Evolutionary conservation across 441 rosid genomes (phyloP).

Genomic region (Aquilaria agallochum): DNA sequence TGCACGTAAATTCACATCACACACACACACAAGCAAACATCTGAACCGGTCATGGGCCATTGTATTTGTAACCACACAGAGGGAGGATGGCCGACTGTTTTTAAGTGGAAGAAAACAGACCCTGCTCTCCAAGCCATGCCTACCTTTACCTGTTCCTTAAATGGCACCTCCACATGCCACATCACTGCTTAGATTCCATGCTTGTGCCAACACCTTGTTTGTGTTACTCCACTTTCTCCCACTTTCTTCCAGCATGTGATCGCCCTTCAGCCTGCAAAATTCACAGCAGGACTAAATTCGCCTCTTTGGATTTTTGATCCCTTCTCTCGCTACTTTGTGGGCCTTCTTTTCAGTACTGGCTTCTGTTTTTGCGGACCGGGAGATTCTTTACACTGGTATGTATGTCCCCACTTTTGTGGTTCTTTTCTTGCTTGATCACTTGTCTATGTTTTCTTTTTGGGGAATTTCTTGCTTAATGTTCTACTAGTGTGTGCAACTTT

Average conservation of each 20-base stretch:
- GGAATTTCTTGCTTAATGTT: no score
- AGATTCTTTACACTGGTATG: no score
- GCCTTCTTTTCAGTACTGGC: no score
- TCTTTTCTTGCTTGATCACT: no score
- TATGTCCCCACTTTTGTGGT: no score
- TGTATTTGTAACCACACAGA: slow-evolving; percentile 24
- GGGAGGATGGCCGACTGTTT: background rate
- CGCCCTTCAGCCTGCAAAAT: background rate
- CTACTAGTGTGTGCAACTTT: no score
- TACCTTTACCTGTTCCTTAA: slow-evolving; percentile 15
- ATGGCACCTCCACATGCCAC: slow-evolving; percentile 18
- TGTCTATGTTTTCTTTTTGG: no score
- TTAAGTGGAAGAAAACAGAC: slow-evolving; percentile 7
- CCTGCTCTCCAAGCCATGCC: slow-evolving; percentile 3
- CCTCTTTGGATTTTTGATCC: no score
- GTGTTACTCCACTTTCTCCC: background rate
- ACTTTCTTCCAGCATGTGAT: slow-evolving; percentile 4
- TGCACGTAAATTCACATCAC: slow-evolving; percentile 1
- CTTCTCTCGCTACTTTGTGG: no score
- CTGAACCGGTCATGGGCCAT: slow-evolving; percentile 22
- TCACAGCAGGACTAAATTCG: no score
- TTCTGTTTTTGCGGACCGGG: no score
- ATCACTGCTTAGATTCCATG: slow-evolving; percentile 2
- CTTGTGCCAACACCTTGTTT: background rate
- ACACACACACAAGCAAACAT: slow-evolving; percentile 14